Evolutionary conservation across 805 yeast genomes (phyloP).

Genomic region (Yamadazyma takamatsuzukensis): DNA sequence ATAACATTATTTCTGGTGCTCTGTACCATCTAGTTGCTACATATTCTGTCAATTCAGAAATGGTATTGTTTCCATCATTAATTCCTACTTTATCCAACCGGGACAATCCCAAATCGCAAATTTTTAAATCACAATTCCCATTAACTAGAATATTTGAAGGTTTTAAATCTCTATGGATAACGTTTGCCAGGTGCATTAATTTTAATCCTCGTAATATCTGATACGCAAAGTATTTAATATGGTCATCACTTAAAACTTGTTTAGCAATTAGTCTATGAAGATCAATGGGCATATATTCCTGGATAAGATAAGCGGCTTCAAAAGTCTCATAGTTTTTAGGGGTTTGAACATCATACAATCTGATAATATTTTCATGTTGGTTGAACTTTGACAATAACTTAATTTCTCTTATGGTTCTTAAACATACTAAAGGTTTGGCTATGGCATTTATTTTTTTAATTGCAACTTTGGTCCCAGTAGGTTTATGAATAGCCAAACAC

Average conservation of each 20-base stretch:
- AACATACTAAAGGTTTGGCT: constrained; percentile 58
- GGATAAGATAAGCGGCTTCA: constrained; percentile 70
- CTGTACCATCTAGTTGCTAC: constrained; percentile 86
- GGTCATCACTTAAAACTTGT: constrained; percentile 53
- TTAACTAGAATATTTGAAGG: constrained; percentile 69
- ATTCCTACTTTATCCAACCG: constrained; percentile 36
- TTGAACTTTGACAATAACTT: constrained; percentile 61
- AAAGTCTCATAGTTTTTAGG: constrained; percentile 58
- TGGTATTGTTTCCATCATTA: constrained; percentile 4
- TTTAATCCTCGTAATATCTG: constrained; percentile 70
- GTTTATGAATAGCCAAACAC: constrained; percentile 61
- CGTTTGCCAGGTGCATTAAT: constrained; percentile 67
- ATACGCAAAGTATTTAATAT: constrained; percentile 65
- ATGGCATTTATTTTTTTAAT: constrained; percentile 76
- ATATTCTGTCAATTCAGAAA: constrained; percentile 65
- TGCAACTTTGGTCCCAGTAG: constrained; percentile 63
- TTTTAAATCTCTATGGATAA: constrained; percentile 73
- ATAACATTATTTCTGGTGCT: constrained; percentile 80
- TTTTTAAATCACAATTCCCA: constrained; percentile 68
- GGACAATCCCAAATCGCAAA: constrained; percentile 78
- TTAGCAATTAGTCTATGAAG: constrained; percentile 59
- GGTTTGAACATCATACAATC: constrained; percentile 61
- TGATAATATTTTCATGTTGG: constrained; percentile 66
- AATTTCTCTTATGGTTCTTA: constrained; percentile 69
- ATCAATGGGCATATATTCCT: constrained; percentile 77